phyloP scores from a whole-genome alignment of 495 filamentous ascomycete genomes.

The Aspergillus diversus region DNA sequence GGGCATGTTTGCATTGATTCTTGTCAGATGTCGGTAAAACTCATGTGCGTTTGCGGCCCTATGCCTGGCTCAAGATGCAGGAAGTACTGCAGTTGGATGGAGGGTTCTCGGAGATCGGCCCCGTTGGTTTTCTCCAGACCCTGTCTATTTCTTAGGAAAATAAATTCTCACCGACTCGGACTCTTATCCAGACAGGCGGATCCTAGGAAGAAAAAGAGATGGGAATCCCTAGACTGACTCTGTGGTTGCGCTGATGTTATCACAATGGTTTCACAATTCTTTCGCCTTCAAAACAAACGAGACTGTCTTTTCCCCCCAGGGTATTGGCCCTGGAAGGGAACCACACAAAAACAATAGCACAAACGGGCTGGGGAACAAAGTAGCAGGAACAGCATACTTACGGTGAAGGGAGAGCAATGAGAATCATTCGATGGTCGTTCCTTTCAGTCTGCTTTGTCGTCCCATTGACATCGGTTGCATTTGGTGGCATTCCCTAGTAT shows the following conservation, averaged over 20 bases:
- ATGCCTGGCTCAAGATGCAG: constrained; percentile 20
- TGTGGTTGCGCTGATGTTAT: constrained; percentile 26
- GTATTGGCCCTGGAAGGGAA: constrained; percentile 22
- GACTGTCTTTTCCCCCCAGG: constrained; percentile 19
- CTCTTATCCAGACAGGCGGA: constrained; percentile 4
- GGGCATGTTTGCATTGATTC: constrained; percentile 24
- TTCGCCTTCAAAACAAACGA: constrained; percentile 24
- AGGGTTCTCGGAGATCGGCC: neutral
- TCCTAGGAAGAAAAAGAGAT: constrained; percentile 17
- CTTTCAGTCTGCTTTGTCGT: constrained; percentile 14
- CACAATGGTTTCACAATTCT: constrained; percentile 31
- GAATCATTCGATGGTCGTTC: constrained; percentile 11
- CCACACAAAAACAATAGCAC: constrained; percentile 28
- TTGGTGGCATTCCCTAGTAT: constrained; percentile 23
- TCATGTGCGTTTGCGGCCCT: constrained; percentile 24
- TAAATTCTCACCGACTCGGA: constrained; percentile 25
- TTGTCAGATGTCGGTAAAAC: constrained; percentile 23
- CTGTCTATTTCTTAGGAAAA: constrained; percentile 7
- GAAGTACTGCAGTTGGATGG: constrained; percentile 12
- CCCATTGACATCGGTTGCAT: constrained; percentile 26
- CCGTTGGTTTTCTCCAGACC: constrained; percentile 1
- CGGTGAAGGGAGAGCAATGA: constrained; percentile 24
- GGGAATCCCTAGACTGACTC: constrained; percentile 24
- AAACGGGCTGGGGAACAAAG: constrained; percentile 24
- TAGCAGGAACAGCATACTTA: constrained; percentile 20